These are phyloP conservation scores for Elsinoe perseae DNA, from an alignment of 2,329 filamentous ascomycete species.

Conservation along the genomic window DNA sequence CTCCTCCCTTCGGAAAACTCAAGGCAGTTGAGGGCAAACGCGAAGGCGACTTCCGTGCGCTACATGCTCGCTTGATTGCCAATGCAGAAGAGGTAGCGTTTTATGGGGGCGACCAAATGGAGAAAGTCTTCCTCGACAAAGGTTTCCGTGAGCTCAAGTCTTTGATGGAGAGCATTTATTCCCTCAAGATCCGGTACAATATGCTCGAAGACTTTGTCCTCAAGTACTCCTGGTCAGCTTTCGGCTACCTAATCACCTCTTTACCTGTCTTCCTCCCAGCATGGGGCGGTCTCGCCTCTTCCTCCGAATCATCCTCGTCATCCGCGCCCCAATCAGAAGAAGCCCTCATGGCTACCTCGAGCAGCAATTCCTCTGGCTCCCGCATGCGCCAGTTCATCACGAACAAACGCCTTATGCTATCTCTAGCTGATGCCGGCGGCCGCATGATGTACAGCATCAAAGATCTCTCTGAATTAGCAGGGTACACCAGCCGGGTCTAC, in stretches of 20 bases:
- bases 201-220: constrained; percentile 97
- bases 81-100: constrained; percentile 98
- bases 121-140: constrained; percentile 83
- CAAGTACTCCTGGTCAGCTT: constrained; percentile 98
- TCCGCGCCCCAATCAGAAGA: constrained; percentile 9
- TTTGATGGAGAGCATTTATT: constrained; percentile 99
- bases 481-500: constrained; percentile 93
- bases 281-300: constrained; percentile 73
- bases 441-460: constrained; percentile 99
- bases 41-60: constrained; percentile 86
- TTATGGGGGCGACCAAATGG: constrained; percentile 90
- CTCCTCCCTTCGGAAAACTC: constrained; percentile 91
- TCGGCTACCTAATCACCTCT: constrained; percentile 88
- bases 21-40: constrained; percentile 93
- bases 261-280: constrained; percentile 89
- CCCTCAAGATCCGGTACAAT: constrained; percentile 95
- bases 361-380: constrained; percentile 18
- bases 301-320: constrained; percentile 31
- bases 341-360: constrained; percentile 14
- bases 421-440: constrained; percentile 87
- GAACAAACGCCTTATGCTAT: constrained; percentile 97
- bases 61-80: constrained; percentile 86
- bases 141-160: constrained; percentile 88
- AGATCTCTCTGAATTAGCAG: constrained; percentile 88
- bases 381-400: constrained; percentile 99